Conservation (phyloP, 371 early-diverging fungal species). For the Rhizopus delemar region DNA sequence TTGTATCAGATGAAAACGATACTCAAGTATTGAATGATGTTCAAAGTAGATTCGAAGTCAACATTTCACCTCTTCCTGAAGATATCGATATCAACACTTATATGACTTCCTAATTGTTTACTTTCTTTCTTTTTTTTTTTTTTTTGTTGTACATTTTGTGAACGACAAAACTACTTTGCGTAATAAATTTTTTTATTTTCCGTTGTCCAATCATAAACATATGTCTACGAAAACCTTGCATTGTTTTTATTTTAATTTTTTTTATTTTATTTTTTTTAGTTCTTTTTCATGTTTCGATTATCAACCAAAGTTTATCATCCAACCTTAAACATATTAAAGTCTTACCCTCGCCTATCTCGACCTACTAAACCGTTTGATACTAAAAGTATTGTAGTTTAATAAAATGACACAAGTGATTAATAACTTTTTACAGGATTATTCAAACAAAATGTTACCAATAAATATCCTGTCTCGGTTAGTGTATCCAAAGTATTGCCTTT, state of each 20-base stretch:
- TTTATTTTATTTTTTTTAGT: background rate
- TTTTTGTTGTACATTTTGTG: no score
- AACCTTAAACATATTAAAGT: background rate
- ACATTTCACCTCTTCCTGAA: constrained; percentile 87
- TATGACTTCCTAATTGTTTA: constrained; percentile 43
- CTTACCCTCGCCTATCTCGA: background rate
- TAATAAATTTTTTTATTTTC: no score
- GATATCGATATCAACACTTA: constrained; percentile 81
- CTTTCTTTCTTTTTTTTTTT: constrained; percentile 5
- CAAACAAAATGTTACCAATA: constrained; percentile 1
- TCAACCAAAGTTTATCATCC: background rate
- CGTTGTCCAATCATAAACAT: no score
- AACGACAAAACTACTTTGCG: no score
- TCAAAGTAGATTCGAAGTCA: constrained; percentile 95
- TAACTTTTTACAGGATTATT: background rate
- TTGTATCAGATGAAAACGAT: constrained; percentile 92
- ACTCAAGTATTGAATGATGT: constrained; percentile 81
- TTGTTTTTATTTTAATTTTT: background rate
- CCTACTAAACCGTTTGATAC: background rate
- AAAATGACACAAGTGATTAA: background rate
- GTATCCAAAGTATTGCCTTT: constrained; percentile 25
- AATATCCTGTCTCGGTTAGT: constrained; percentile 3
- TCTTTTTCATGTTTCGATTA: background rate
- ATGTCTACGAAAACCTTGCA: no score
- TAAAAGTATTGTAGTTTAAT: background rate